phyloP scores from a whole-genome alignment of 148 eudicot genomes.

The Camellia granthamiana region DNA sequence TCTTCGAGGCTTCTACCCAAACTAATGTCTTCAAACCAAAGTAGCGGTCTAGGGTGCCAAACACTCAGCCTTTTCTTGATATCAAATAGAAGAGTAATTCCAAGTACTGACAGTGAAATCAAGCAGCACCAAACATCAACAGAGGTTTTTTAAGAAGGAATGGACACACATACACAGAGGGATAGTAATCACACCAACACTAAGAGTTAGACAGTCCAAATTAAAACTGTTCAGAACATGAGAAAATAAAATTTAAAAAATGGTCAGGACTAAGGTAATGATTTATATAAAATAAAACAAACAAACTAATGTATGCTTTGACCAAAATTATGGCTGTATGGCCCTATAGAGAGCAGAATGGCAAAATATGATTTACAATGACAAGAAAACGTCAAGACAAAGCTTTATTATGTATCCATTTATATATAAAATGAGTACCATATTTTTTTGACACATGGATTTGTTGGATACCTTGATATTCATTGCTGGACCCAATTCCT shows the following conservation, averaged over 20 bases:
- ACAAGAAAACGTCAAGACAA: neutral
- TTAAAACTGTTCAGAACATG: neutral
- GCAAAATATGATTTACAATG: neutral
- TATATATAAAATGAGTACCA: neutral
- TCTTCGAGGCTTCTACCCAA: neutral
- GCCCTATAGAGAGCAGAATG: neutral
- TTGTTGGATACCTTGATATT: no score
- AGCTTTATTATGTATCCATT: neutral
- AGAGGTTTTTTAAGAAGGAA: neutral
- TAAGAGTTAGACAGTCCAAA: neutral
- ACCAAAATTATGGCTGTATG: neutral
- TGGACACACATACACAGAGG: neutral
- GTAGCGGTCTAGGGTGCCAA: neutral
- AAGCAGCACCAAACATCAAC: neutral
- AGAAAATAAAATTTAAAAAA: neutral
- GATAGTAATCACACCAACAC: neutral
- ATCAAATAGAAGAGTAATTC: constrained; percentile 8
- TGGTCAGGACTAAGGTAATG: neutral
- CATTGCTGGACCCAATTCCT: no score
- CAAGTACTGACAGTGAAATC: neutral
- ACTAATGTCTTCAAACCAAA: neutral
- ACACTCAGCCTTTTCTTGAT: neutral
- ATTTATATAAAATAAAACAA: neutral
- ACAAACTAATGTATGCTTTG: neutral
- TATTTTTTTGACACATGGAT: neutral